Evolutionary conservation across 495 filamentous ascomycete species (phyloP).

Genomic region (Penicillium soppii): DNA sequence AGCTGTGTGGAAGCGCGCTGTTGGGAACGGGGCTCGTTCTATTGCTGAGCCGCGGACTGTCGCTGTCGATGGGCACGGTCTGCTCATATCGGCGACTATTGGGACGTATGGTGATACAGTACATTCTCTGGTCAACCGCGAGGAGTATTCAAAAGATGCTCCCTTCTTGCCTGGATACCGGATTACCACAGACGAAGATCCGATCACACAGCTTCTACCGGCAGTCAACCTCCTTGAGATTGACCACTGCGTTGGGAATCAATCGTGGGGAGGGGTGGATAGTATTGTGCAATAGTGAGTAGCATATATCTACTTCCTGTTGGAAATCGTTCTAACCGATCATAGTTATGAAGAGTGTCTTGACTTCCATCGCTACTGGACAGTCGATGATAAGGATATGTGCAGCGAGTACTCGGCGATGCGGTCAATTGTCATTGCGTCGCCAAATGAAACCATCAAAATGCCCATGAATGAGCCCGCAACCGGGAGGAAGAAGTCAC

Average conservation of each 20-base stretch:
- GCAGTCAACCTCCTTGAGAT: conserved; percentile 60
- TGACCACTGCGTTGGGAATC: conserved; percentile 87
- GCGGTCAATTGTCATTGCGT: conserved; percentile 74
- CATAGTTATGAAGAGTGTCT: conserved; percentile 69
- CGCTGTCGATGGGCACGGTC: conserved; percentile 41
- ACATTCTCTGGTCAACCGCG: conserved; percentile 71
- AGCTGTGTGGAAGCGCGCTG: conserved; percentile 62
- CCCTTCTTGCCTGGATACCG: conserved; percentile 75
- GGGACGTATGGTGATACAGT: conserved; percentile 81
- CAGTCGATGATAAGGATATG: conserved; percentile 75
- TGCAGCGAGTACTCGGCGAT: conserved; percentile 81
- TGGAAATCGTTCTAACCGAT: neutral
- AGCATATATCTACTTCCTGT: neutral
- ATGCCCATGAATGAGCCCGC: conserved; percentile 94
- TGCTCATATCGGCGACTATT: conserved; percentile 64
- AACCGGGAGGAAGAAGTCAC: conserved; percentile 67
- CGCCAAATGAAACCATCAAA: conserved; percentile 69
- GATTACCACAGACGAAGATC: conserved; percentile 33
- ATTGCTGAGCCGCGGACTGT: conserved; percentile 53
- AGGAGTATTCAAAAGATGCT: conserved; percentile 50
- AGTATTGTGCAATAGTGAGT: conserved; percentile 64
- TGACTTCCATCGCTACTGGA: conserved; percentile 85
- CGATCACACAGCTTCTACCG: conserved; percentile 49
- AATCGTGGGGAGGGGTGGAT: conserved; percentile 75
- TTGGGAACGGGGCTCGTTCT: conserved; percentile 58